phyloP scores from a whole-genome alignment of 352 stramenopile species.

The Globisporangium lucens region DNA sequence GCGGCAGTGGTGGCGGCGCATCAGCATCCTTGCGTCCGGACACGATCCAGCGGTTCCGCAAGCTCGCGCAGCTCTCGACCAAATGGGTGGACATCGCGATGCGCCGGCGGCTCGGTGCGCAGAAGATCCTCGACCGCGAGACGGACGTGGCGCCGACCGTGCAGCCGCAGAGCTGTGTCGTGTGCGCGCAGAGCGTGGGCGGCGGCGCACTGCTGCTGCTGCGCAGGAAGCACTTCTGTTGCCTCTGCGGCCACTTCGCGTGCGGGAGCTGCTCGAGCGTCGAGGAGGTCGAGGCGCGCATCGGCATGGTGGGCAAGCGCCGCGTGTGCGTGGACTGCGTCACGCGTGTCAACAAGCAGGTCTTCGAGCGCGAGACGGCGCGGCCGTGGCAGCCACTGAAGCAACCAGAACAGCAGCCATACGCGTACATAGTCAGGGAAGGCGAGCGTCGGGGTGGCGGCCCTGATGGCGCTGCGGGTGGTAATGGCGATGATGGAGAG shows the following conservation, averaged over 20 bases:
- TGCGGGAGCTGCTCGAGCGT: slow-evolving; percentile 34
- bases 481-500: background rate
- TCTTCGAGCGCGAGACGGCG: slow-evolving; percentile 18
- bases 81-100: slow-evolving; percentile 22
- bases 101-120: slow-evolving; percentile 18
- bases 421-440: background rate
- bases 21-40: slow-evolving; percentile 1
- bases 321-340: slow-evolving; percentile 44
- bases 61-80: slow-evolving; percentile 7
- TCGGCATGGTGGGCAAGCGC: slow-evolving; percentile 34
- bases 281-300: slow-evolving; percentile 38
- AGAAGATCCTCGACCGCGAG: slow-evolving; percentile 15
- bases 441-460: too few relatives aligned
- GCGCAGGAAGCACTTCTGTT: slow-evolving; percentile 28
- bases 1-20: background rate
- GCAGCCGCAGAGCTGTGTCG: slow-evolving; percentile 10
- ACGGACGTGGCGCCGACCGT: background rate
- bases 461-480: background rate
- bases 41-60: slow-evolving; percentile 17
- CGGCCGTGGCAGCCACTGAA: background rate
- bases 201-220: slow-evolving; percentile 8
- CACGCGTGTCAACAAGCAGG: slow-evolving; percentile 25
- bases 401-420: background rate
- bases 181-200: slow-evolving; percentile 13
- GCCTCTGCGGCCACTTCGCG: slow-evolving; percentile 34